Conservation (phyloP, 2,329 filamentous ascomycete species). For the Mycosphaerella sp. region DNA sequence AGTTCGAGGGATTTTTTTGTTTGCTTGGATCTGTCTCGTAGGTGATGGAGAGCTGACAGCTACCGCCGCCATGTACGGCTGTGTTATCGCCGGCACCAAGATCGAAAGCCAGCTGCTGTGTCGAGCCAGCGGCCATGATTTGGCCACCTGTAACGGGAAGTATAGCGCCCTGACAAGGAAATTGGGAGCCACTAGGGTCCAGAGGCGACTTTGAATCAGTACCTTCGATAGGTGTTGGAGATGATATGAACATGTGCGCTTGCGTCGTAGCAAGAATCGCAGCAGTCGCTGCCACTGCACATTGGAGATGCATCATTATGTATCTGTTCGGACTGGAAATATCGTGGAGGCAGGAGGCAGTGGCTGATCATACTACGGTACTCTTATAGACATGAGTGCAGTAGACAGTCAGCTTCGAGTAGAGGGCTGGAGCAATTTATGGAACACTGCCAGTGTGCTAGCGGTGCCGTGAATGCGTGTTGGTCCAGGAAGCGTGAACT, state of each 20-base stretch:
- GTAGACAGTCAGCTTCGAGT: no score
- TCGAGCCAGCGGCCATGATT: slow-evolving; percentile 57
- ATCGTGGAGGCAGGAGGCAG: no score
- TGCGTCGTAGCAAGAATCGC: background rate
- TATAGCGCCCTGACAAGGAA: slow-evolving; percentile 70
- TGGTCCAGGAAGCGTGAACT: no score
- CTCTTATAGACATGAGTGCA: no score
- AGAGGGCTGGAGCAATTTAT: no score
- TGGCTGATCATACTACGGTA: no score
- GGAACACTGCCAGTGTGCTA: no score
- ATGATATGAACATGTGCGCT: slow-evolving; percentile 70
- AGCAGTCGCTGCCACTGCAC: background rate
- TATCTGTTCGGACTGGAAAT: background rate
- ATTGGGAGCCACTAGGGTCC: slow-evolving; percentile 55
- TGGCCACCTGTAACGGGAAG: slow-evolving; percentile 44
- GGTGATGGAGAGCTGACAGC: slow-evolving; percentile 82
- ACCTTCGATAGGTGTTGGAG: slow-evolving; percentile 57
- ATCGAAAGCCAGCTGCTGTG: slow-evolving; percentile 57
- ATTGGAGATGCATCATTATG: background rate
- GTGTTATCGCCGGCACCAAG: slow-evolving; percentile 48
- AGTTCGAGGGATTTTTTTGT: slow-evolving; percentile 51
- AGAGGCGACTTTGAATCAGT: slow-evolving; percentile 59
- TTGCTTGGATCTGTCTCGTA: slow-evolving; percentile 65
- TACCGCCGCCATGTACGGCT: slow-evolving; percentile 83
- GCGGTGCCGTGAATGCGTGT: no score